Evolutionary conservation across 768 basidiomycete species (phyloP), one percentile per base, ranked within the genome.

Genomic region (Hypsizygus marmoreus): DNA sequence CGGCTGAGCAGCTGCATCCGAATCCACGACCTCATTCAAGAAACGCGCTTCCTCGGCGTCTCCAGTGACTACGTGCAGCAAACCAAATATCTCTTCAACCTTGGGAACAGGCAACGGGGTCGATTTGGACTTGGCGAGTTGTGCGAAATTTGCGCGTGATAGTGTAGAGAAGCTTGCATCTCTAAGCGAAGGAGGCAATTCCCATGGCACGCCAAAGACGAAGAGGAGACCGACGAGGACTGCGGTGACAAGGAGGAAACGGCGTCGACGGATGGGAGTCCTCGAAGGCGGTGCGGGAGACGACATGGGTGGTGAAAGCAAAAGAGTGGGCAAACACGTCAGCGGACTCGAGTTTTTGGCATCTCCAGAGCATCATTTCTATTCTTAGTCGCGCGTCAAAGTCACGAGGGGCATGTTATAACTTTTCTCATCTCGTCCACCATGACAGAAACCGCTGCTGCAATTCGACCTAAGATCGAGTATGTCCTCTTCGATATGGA

Each of bases 401-500:
- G n/a, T n/a, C n/a, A n/a, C n/a, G n/a, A n/a, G n/a, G n/a, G n/a
- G n/a, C n/a, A n/a, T n/a, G n/a, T n/a, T n/a, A n/a, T n/a, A n/a
- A n/a, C n/a, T n/a, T n/a, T n/a, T n/a, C n/a, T n/a, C n/a, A 12
- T 43, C 31, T 28, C 25, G 19, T 11, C 25, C 40, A 17, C n/a
- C 23, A 42, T n/a, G 45, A 51, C 35, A 43, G 46, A 45, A 31
- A 32, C 40, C 25, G 31, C 51, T 49, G 47, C 13, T 50, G 31
- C 44, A 53, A 40, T 49, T 38, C 36, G 40, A 43, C 48, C 50
- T 40, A 64, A 67, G 38, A 63, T 80, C 24, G 79, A 84, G 60
- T 87, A 82, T 62, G 80, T 85, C 43, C 63, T 88, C 39, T 88
- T 88, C 55, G 86, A 88, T 54, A 77, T 88, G 80, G 86, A 88